Conservation (phyloP, 2,329 filamentous ascomycete species). For the Diaporthe citri region DNA sequence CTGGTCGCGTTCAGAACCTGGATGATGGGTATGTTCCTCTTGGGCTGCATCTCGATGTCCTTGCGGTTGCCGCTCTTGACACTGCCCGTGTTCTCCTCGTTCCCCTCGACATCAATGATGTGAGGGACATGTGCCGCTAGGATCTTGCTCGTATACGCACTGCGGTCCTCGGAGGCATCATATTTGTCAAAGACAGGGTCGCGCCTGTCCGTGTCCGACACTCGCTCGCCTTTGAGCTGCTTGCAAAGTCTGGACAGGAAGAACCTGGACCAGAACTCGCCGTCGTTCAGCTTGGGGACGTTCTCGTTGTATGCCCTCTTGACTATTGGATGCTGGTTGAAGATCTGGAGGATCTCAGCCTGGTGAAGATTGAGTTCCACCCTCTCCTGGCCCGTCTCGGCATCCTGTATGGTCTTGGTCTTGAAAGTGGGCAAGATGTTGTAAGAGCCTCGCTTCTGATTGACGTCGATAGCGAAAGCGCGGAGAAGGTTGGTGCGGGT, state of each 20-base stretch:
- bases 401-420: slow-evolving; percentile 75
- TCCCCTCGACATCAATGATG: slow-evolving; percentile 92
- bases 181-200: slow-evolving; percentile 90
- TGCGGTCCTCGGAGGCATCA: slow-evolving; percentile 77
- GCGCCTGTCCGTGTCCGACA: slow-evolving; percentile 80
- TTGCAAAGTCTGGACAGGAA: slow-evolving; percentile 93
- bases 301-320: slow-evolving; percentile 93
- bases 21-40: slow-evolving; percentile 86
- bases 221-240: slow-evolving; percentile 89
- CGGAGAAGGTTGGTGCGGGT: slow-evolving; percentile 87
- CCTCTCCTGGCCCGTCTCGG: slow-evolving; percentile 70
- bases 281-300: slow-evolving; percentile 83
- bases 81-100: slow-evolving; percentile 94
- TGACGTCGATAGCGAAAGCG: slow-evolving; percentile 88
- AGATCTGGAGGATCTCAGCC: slow-evolving; percentile 93
- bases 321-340: slow-evolving; percentile 92
- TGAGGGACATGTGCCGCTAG: slow-evolving; percentile 80
- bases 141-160: slow-evolving; percentile 64
- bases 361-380: slow-evolving; percentile 80
- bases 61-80: slow-evolving; percentile 85
- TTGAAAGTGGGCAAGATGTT: slow-evolving; percentile 95
- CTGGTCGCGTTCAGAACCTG: slow-evolving; percentile 90
- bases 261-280: slow-evolving; percentile 93
- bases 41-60: slow-evolving; percentile 89
- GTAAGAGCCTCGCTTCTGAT: slow-evolving; percentile 89